Evolutionary conservation across 192 early-diverging fungal species (phyloP), one percentile per base, ranked within the genome.

Genomic region (Coemansia sp.): DNA sequence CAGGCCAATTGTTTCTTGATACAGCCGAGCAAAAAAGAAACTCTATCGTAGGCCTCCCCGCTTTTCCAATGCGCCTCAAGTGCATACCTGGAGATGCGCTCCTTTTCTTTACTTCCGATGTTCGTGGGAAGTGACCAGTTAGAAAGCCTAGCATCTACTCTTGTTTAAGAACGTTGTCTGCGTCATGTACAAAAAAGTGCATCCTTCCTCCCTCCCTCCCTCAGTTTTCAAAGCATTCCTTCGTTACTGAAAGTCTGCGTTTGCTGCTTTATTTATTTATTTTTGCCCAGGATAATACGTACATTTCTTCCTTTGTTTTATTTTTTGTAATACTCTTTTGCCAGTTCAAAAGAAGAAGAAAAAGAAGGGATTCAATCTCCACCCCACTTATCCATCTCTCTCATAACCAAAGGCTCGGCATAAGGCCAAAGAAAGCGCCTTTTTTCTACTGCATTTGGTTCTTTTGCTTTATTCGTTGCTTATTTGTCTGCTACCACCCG

Each of bases 401-500:
- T 44, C 3, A 16, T 16, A 34, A 44, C 16, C 3, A 44, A 44
- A 44, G 38, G 38, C 38, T 16, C 38, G 14, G 38, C 38, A 16
- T 16, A 16, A 16, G 7, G 16, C 38, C 14, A 44, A 44, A 44
- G 10, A 12, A 51, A 50, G 23, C 49, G 8, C 41, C 14, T 25
- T 59, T 48, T 61, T 14, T 44, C 38, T 44, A 44, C 38, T 44
- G 38, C 38, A 48, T 61, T 61, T 61, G 49, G 44, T 27, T 23
- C 30, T 60, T 60, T 49, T 18, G 44, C 38, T 16, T 14, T 16
- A 44, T 44, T 44, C 14, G 38, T 44, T 44, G 38, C 38, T 44
- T 44, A 44, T 44, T 44, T 44, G 38, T 3, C 38, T 44, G 14
- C 38, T 44, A 16, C 9, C 38, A 44, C 12, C 28, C 14, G 38